Percentiles rank a stretch among this genome's conserved stretches.
Evolutionary conservation across 2,329 filamentous ascomycete species (phyloP).

Genomic region (Fusarium bulbicola): DNA sequence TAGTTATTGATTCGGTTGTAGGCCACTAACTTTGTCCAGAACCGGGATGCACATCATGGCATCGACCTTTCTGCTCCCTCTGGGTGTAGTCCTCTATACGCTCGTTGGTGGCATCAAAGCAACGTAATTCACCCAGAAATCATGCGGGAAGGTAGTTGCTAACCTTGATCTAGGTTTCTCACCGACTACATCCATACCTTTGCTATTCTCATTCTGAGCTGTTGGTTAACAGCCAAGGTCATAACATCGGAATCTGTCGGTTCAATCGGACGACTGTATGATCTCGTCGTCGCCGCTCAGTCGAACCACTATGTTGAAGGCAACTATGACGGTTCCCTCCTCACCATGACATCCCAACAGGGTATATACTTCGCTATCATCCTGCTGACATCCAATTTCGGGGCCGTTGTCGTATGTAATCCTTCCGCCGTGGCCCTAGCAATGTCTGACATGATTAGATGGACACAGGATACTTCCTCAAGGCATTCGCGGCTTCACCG

Average conservation of each 20-base stretch:
- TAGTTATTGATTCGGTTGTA: accelerated
- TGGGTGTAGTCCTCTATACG: background rate
- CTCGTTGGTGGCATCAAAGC: background rate
- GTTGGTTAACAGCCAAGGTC: background rate
- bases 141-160: accelerated
- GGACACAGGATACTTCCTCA: background rate
- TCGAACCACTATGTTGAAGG: background rate
- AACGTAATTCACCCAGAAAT: background rate
- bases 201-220: background rate
- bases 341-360: background rate
- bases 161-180: background rate
- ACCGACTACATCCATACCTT: background rate
- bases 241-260: background rate
- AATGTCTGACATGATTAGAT: background rate
- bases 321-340: background rate
- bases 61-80: background rate
- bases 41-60: background rate
- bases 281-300: background rate
- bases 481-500: background rate
- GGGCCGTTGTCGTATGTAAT: background rate
- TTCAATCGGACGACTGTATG: background rate
- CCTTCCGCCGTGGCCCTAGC: accelerated
- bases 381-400: background rate
- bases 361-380: background rate
- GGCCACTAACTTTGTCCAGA: accelerated